phyloP scores from a whole-genome alignment of 192 early-diverging fungal genomes.

The Hyaloraphidium curvatum region DNA sequence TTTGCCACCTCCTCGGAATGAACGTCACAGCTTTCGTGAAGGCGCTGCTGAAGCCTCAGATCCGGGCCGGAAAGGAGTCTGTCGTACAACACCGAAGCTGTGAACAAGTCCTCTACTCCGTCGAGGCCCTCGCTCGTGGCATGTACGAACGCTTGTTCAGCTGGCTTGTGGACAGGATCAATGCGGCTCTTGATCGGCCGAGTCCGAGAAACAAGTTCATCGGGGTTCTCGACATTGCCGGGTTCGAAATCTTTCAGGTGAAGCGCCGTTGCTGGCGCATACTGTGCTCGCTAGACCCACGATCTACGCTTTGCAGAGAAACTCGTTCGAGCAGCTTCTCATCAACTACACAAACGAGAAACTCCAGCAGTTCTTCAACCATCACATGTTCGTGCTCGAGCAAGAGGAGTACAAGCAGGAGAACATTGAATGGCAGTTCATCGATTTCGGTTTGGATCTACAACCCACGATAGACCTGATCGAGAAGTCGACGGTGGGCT shows the following conservation, averaged over 20 bases:
- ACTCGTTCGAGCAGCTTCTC: slow-evolving; percentile 96
- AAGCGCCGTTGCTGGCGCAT: slow-evolving; percentile 4
- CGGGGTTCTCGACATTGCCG: slow-evolving; percentile 96
- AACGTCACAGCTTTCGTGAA: slow-evolving; percentile 70
- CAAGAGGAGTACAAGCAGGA: slow-evolving; percentile 95
- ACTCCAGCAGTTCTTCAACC: slow-evolving; percentile 98
- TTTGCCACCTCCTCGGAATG: slow-evolving; percentile 89
- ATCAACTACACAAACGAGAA: slow-evolving; percentile 99
- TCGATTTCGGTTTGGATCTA: slow-evolving; percentile 91
- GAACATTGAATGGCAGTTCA: slow-evolving; percentile 95
- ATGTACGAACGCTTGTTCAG: slow-evolving; percentile 96
- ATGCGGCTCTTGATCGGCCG: slow-evolving; percentile 37
- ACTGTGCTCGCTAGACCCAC: not conserved
- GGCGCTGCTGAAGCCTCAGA: slow-evolving; percentile 65
- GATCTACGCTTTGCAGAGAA: slow-evolving; percentile 39
- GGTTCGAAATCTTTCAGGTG: slow-evolving; percentile 96
- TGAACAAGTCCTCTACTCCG: slow-evolving; percentile 65
- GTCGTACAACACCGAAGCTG: slow-evolving; percentile 76
- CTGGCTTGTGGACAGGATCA: slow-evolving; percentile 71
- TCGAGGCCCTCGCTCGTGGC: slow-evolving; percentile 78
- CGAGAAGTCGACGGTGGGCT: slow-evolving; percentile 72
- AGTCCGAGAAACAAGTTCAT: slow-evolving; percentile 68
- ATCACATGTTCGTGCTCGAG: slow-evolving; percentile 97
- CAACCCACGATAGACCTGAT: slow-evolving; percentile 98
- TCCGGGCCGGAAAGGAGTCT: slow-evolving; percentile 92